These are phyloP conservation scores for Acer campestre DNA, from an alignment of 345 rosid species.

Conservation along the genomic window DNA sequence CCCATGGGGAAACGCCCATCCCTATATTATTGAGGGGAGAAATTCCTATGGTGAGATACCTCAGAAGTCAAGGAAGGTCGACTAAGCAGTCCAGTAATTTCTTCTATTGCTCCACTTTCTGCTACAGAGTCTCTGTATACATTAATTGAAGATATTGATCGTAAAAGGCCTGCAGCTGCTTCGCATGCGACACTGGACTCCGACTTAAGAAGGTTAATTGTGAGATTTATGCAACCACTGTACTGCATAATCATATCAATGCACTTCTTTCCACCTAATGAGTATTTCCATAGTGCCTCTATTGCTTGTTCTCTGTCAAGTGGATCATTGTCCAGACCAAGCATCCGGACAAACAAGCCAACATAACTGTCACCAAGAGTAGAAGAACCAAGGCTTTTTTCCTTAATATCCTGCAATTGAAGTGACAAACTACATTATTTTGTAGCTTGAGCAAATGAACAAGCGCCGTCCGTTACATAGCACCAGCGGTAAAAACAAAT, in stretches of 20 bases:
- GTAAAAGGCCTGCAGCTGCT: constrained; percentile 87
- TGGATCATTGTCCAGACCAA: constrained; percentile 81
- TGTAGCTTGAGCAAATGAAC: constrained; percentile 17
- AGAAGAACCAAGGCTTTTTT: constrained; percentile 39
- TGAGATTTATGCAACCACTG: constrained; percentile 75
- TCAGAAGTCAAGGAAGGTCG: constrained; percentile 64
- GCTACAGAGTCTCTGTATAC: constrained; percentile 73
- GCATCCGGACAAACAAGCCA: constrained; percentile 81
- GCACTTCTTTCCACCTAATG: constrained; percentile 81
- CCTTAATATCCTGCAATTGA: constrained; percentile 49
- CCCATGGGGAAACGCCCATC: no score
- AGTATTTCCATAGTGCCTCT: constrained; percentile 75
- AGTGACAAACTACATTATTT: constrained; percentile 25
- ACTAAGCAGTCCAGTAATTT: constrained; percentile 60
- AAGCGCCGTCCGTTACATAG: background rate
- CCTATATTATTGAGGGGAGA: no score
- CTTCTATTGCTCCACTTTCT: constrained; percentile 85
- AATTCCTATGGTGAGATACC: constrained; percentile 32
- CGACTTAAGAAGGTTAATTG: constrained; percentile 69
- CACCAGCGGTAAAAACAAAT: background rate
- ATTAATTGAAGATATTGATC: constrained; percentile 69
- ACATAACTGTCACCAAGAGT: constrained; percentile 61
- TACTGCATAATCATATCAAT: constrained; percentile 76
- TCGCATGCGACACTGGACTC: constrained; percentile 61
- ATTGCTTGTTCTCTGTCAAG: constrained; percentile 85